phyloP scores from a whole-genome alignment of 2,329 filamentous ascomycete genomes.

The Penicillium sp. region DNA sequence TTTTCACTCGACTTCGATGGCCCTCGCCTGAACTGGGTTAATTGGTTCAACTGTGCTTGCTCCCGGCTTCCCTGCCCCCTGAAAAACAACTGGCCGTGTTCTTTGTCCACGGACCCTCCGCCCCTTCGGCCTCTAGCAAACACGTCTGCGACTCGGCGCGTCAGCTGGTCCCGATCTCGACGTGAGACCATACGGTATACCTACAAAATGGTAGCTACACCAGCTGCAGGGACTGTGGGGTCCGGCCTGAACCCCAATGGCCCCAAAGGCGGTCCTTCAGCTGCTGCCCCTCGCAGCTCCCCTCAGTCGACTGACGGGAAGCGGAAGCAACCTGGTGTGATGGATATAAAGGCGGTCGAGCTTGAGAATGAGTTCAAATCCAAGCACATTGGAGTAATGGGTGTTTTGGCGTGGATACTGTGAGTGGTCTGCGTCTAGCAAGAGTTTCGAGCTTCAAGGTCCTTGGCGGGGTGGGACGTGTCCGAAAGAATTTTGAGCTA shows the following conservation, averaged over 20 bases:
- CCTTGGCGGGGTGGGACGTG: not conserved
- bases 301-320: slow-evolving; percentile 2
- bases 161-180: not conserved
- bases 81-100: not conserved
- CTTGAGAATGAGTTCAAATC: slow-evolving; percentile 40
- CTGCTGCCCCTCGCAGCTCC: slow-evolving; percentile 1
- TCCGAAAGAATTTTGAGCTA: not conserved
- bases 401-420: slow-evolving; percentile 41
- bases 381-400: slow-evolving; percentile 38
- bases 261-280: not conserved
- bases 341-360: slow-evolving; percentile 27
- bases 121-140: not conserved
- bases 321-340: slow-evolving; percentile 25
- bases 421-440: slow-evolving; percentile 27
- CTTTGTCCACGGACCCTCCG: not conserved
- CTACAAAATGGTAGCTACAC: slow-evolving; percentile 6
- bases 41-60: slow-evolving; percentile 16
- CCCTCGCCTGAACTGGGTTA: slow-evolving; percentile 11
- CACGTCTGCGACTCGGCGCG: slow-evolving; percentile 3
- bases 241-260: not conserved
- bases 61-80: slow-evolving; percentile 20
- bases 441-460: not conserved
- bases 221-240: slow-evolving; percentile 3
- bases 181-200: not conserved
- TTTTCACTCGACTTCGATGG: slow-evolving; percentile 8